Evolutionary conservation across 106 monocot genomes (phyloP), one percentile per base, ranked within the genome.

Genomic region (Agapanthus africanus): DNA sequence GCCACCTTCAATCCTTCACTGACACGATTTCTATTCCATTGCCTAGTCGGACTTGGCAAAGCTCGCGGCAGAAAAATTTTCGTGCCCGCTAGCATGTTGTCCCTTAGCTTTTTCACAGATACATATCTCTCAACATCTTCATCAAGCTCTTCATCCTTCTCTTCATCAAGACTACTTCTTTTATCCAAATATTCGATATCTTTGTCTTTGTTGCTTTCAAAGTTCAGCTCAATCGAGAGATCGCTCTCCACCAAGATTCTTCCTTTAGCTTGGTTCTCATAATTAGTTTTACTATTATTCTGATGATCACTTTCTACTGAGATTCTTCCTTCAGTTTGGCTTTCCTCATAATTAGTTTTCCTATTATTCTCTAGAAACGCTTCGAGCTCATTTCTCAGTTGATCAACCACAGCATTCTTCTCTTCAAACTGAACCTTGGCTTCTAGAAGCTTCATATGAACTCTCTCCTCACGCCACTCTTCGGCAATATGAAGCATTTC

Each of bases 401-500:
- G 82, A 35, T 93, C 83, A 28, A 88, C 73, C 13, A 77, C 88
- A 35, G 76, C 83, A 75, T 93, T 83, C 69, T 92, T 88, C 82
- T 92, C 88, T 67, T 93, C 93, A 25, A 85, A 78, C 32, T 85
- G 80, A 67, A 68, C 72, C 62, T 81, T 86, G 7, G 93, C 88
- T 62, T 93, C 93, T 6, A 70, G 64, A 0, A 89, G 83, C 36
- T 93, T 93, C 93, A 93, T 89, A 56, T 89, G 88, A 67, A 89
- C 75, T 61, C 93, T 84, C 65, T 88, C 89, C 64, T 88, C 86
- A 7, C 88, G 78, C 86, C 83, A 87, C 64, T 76, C 77, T 72
- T 90, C 84, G 3, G 90, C 90, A 69, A 90, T 73, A 18, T 87
- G 93, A 67, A 93, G 93, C 93, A 93, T 90, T 35, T 84, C 82